These are phyloP conservation scores for Ceratocystis harringtonii DNA, from an alignment of 2,329 filamentous ascomycete species.

Conservation along the genomic window DNA sequence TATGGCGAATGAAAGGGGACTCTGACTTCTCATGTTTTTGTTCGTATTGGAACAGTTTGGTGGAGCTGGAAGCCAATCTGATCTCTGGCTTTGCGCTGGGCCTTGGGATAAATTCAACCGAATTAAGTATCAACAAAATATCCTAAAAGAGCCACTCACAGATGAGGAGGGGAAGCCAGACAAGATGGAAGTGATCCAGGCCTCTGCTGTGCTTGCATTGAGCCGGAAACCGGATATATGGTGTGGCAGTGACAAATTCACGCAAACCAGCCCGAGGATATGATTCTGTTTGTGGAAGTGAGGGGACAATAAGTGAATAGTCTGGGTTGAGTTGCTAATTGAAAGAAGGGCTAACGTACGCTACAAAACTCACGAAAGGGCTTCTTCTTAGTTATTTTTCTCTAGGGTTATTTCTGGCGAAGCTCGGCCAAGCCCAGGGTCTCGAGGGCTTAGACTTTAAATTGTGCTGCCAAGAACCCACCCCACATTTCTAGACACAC, in stretches of 20 bases:
- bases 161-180: neutral
- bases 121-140: no score
- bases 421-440: neutral
- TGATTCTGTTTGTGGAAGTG: no score
- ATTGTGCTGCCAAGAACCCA: neutral
- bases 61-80: no score
- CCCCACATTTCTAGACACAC: constrained; percentile 1
- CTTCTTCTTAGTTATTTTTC: neutral
- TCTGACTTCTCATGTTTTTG: no score
- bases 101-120: no score
- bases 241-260: neutral
- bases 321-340: no score
- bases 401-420: neutral
- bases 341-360: neutral
- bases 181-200: neutral
- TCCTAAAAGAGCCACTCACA: neutral
- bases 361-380: neutral
- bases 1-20: no score
- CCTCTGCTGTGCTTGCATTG: neutral
- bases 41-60: no score
- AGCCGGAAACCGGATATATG: neutral
- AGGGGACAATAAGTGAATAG: no score
- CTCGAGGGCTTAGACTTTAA: neutral
- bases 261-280: neutral
- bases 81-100: no score